phyloP scores from a whole-genome alignment of 768 basidiomycete genomes.

The Termitomyces sp. region DNA sequence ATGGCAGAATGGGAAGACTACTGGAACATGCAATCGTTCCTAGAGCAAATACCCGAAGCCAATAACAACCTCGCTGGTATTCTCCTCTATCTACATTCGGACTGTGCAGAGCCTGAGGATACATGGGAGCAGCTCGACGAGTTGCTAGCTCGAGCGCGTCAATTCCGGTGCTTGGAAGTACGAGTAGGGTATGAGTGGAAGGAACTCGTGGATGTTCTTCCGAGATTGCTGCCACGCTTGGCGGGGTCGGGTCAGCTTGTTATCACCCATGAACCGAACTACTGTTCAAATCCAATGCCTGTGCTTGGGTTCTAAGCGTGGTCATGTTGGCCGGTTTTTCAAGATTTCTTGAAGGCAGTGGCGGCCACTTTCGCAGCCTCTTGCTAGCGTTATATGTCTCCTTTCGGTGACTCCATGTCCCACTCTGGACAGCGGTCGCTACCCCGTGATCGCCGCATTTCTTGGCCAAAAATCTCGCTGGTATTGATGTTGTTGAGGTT shows the following conservation, averaged over 20 bases:
- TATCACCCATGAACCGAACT: not conserved
- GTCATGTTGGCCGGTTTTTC: not conserved
- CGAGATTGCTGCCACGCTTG: not conserved
- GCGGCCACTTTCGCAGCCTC: not conserved
- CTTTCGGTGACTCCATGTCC: too few species aligned
- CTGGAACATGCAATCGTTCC: not conserved
- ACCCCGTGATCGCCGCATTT: too few species aligned
- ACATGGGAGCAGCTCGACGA: not conserved
- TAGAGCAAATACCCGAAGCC: not conserved
- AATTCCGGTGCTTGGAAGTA: not conserved
- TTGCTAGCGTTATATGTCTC: not conserved
- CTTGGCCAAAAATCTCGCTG: too few species aligned
- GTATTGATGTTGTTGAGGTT: too few species aligned
- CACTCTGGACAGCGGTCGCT: too few species aligned
- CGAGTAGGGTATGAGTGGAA: not conserved
- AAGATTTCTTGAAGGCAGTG: not conserved
- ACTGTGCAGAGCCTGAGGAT: not conserved
- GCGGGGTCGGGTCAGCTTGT: not conserved
- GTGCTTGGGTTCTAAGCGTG: not conserved
- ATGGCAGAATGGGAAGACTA: not conserved
- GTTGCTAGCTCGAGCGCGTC: not conserved
- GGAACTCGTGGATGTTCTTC: not conserved
- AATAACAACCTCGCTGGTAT: not conserved
- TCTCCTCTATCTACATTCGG: not conserved
- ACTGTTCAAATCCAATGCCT: not conserved